Percentiles rank a stretch among this genome's conserved stretches.
These are phyloP conservation scores for Colletotrichum sp. DNA, from an alignment of 2,329 filamentous ascomycete species.

Conservation along the genomic window DNA sequence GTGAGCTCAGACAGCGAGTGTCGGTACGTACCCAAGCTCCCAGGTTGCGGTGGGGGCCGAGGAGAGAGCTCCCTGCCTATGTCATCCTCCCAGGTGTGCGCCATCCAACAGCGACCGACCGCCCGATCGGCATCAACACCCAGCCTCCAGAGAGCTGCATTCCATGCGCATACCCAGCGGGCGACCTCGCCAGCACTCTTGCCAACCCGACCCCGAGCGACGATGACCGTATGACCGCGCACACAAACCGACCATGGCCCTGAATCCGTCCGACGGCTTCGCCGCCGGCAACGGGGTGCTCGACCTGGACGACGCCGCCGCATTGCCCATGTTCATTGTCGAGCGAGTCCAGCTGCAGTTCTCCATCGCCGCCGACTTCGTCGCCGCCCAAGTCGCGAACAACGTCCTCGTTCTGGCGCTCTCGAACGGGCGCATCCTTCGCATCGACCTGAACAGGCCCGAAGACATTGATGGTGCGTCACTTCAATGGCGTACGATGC, in stretches of 20 bases:
- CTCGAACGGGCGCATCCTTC: constrained; percentile 88
- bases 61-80: constrained; percentile 10
- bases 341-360: constrained; percentile 94
- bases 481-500: neutral
- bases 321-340: constrained; percentile 91
- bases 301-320: constrained; percentile 62
- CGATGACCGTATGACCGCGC: constrained; percentile 11
- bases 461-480: constrained; percentile 87
- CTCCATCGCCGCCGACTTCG: constrained; percentile 92
- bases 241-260: constrained; percentile 59
- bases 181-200: neutral
- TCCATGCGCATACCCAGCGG: constrained; percentile 6
- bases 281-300: constrained; percentile 65
- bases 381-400: constrained; percentile 95
- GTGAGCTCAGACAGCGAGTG: neutral
- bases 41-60: neutral
- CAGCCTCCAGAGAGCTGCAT: constrained; percentile 8
- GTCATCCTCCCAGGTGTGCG: constrained; percentile 15
- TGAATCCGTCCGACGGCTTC: constrained; percentile 76
- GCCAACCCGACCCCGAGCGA: neutral
- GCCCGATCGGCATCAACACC: neutral
- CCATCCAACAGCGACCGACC: constrained; percentile 1
- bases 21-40: constrained; percentile 13
- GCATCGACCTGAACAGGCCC: constrained; percentile 92
- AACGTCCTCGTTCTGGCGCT: constrained; percentile 94